Conservation (phyloP, 2,329 filamentous ascomycete genomes). For the Aspergillus texensis region DNA sequence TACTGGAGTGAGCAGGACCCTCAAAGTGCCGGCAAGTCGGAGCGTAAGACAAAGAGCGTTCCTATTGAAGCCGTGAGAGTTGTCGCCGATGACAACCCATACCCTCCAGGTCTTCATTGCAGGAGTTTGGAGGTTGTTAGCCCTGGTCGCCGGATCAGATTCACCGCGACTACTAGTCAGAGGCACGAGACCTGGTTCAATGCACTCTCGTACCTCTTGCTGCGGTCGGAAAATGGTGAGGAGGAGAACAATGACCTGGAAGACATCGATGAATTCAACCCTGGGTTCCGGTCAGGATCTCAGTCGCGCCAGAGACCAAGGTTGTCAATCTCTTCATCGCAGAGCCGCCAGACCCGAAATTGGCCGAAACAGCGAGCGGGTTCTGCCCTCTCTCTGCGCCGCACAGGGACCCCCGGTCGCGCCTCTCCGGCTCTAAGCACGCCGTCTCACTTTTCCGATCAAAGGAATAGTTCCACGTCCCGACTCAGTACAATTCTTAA, state of each 20-base stretch:
- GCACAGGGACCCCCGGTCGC: conserved; percentile 39
- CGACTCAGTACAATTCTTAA: conserved; percentile 53
- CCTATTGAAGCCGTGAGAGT: conserved; percentile 91
- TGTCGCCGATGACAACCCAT: conserved; percentile 90
- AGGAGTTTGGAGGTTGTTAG: conserved; percentile 92
- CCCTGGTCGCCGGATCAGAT: conserved; percentile 85
- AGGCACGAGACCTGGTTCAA: conserved; percentile 99
- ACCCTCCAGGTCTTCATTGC: conserved; percentile 89
- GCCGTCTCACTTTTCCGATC: conserved; percentile 34
- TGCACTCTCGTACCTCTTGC: conserved; percentile 86
- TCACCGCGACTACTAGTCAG: conserved; percentile 90
- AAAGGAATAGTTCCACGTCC: conserved; percentile 48
- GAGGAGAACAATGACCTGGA: conserved; percentile 58
- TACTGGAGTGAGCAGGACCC: conserved; percentile 97
- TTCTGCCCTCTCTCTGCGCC: conserved; percentile 42
- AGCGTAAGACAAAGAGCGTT: conserved; percentile 84
- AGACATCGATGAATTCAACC: conserved; percentile 80
- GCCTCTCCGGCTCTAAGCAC: conserved; percentile 40
- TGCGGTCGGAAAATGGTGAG: conserved; percentile 66
- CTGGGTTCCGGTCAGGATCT: conserved; percentile 59
- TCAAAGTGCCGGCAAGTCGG: conserved; percentile 71
- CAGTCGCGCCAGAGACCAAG: conserved; percentile 58
- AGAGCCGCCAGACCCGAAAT: conserved; percentile 70
- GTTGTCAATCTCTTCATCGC: conserved; percentile 75
- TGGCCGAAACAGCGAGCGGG: conserved; percentile 58